Base-by-base conservation (phyloP, 495 filamentous ascomycete species). In the Xylona heveae region DNA sequence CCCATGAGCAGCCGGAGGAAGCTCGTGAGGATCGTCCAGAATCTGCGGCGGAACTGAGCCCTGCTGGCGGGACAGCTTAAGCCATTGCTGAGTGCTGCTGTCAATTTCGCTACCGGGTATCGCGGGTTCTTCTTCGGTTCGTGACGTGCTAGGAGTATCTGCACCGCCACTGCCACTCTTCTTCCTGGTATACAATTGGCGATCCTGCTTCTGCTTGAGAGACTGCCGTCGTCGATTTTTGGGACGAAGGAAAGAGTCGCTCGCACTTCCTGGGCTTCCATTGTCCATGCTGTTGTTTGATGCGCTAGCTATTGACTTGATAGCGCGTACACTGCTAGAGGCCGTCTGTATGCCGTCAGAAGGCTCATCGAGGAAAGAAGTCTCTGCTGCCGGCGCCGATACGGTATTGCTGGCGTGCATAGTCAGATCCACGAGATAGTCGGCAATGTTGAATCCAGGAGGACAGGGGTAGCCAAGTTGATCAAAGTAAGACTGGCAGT, bases 381-480 rank as follows among this genome's bases (percentile, higher is more conserved):
- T n/a, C 26, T 68, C 73, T 33, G 82, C 75, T 0, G 61, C 49
- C 35, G 66, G 56, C 2, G 74, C 51, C 23, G 47, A 54, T n/a
- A n/a, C n/a, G 4, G 59, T 53, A 29, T 57, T 59, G 15, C 76
- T 68, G 20, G 79, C 83, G 50, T 99, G 88, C 83, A 99, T 93
- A 0, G 88, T 94, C 13, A 99, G 59, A 49, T 99, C 88, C 27
- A 97, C 82, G 5, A 97, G 66, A 42, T 92, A 97, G 44, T 97
- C 88, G 1, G 88, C 88, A 47, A 97, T 95, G 41, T 97, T 97
- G 64, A 97, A 97, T 3, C 88, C 88, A 8, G 88, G 78, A 18
- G 88, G 88, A 46, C 88, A 97, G 22, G 69, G 54, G 45, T 91
- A 97, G 20, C 88, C 88, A 37, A 88, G 69, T 17, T 73, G 62